These are phyloP conservation scores for Phyllosticta citriasiana DNA, from an alignment of 2,329 filamentous ascomycete species.

Conservation along the genomic window DNA sequence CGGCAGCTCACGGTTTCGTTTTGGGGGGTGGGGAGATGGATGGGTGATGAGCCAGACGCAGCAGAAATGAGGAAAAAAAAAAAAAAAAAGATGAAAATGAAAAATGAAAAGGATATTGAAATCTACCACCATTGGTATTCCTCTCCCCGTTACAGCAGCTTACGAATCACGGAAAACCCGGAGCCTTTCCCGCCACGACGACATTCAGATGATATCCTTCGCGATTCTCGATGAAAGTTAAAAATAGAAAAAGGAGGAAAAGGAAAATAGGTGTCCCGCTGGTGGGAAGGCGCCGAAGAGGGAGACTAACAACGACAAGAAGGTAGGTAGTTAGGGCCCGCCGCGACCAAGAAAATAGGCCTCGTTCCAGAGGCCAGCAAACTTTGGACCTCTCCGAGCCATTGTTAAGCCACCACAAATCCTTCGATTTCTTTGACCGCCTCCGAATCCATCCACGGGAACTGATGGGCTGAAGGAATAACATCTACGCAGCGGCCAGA, in stretches of 20 bases:
- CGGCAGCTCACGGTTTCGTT: conserved; percentile 7
- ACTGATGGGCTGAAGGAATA: conserved; percentile 5
- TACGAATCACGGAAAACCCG: conserved; percentile 7
- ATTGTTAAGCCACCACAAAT: neutral
- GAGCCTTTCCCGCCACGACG: conserved; percentile 5
- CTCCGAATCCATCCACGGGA: conserved; percentile 2
- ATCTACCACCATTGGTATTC: conserved; percentile 12
- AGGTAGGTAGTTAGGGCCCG: conserved; percentile 12
- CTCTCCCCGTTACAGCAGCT: conserved; percentile 9
- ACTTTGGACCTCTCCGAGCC: neutral
- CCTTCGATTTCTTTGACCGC: conserved; percentile 9
- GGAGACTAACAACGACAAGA: conserved; percentile 12
- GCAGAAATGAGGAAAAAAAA: neutral
- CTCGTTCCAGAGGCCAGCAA: neutral
- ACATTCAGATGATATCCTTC: conserved; percentile 6
- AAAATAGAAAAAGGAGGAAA: neutral
- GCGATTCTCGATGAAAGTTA: neutral
- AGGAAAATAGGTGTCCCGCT: neutral
- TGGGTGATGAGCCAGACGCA: neutral
- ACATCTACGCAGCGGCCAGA: conserved; percentile 10
- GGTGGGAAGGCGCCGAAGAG: conserved; percentile 7
- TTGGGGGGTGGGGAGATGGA: neutral
- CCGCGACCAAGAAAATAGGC: conserved; percentile 15
- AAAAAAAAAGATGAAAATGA: neutral
- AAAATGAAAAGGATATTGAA: conserved; percentile 10